Conservation (phyloP, 176 grass and related monocot species). For the Cocos nucifera region DNA sequence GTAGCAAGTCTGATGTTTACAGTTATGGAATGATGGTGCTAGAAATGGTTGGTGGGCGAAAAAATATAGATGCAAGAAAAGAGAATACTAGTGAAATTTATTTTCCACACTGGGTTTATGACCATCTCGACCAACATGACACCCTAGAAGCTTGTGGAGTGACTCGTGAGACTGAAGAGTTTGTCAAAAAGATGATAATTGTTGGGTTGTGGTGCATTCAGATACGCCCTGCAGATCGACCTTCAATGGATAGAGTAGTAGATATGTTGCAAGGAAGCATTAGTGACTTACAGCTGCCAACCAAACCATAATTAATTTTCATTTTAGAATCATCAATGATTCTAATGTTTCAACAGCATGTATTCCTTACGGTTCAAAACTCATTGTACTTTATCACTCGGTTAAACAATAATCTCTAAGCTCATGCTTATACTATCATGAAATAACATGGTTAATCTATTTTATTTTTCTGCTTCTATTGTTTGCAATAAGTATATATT, state of each 20-base stretch:
- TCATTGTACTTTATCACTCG: too few relatives aligned
- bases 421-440: too few relatives aligned
- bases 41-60: constrained; percentile 35
- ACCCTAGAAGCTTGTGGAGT: constrained; percentile 12
- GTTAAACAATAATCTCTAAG: too few relatives aligned
- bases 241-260: constrained; percentile 34
- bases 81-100: constrained; percentile 27
- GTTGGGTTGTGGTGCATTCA: constrained; percentile 61
- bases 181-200: constrained; percentile 30
- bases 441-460: too few relatives aligned
- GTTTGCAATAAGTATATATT: too few relatives aligned
- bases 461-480: too few relatives aligned
- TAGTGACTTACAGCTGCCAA: constrained; percentile 11
- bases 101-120: constrained; percentile 53
- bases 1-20: constrained; percentile 45
- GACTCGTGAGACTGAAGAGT: constrained; percentile 27
- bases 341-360: too few relatives aligned
- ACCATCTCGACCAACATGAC: constrained; percentile 28
- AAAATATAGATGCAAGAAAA: constrained; percentile 7
- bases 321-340: too few relatives aligned
- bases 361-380: too few relatives aligned
- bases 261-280: constrained; percentile 39
- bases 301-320: not conserved
- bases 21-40: constrained; percentile 51
- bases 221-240: constrained; percentile 20